Percentiles rank a stretch among this genome's conserved stretches.
Evolutionary conservation across 179 eudicot species (phyloP).

Genomic region (Nepenthes alata): DNA sequence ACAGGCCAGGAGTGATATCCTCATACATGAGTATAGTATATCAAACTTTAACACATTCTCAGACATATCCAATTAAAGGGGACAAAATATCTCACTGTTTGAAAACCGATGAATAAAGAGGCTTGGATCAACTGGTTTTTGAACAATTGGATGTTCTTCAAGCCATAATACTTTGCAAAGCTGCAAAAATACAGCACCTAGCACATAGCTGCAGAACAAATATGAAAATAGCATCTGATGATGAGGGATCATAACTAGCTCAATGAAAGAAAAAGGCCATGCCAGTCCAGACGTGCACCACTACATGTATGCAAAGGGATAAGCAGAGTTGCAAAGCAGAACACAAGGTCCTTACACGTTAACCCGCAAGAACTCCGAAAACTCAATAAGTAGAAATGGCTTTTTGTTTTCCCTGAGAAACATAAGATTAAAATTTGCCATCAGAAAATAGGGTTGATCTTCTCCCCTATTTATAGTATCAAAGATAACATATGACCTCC

Average conservation of each 20-base stretch:
- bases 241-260: neutral
- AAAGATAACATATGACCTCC: too few species aligned
- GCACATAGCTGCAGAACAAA: slow-evolving; percentile 54
- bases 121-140: slow-evolving; percentile 89
- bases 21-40: too few species aligned
- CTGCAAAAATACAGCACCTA: slow-evolving; percentile 85
- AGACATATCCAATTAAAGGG: neutral
- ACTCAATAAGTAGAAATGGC: slow-evolving; percentile 83
- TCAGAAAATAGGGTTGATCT: neutral
- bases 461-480: too few species aligned
- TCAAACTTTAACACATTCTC: too few species aligned
- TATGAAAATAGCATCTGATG: slow-evolving; percentile 5
- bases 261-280: neutral
- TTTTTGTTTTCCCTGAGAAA: slow-evolving; percentile 54
- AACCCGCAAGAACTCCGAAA: slow-evolving; percentile 55
- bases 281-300: neutral
- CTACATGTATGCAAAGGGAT: neutral
- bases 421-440: slow-evolving; percentile 7
- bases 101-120: slow-evolving; percentile 77
- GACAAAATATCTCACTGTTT: slow-evolving; percentile 28
- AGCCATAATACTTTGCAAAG: slow-evolving; percentile 77
- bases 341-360: slow-evolving; percentile 59
- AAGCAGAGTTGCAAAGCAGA: neutral
- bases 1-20: too few species aligned
- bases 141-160: slow-evolving; percentile 67